Evolutionary conservation across 352 stramenopile genomes (phyloP).

Genomic region (Pythium grandisporangium): DNA sequence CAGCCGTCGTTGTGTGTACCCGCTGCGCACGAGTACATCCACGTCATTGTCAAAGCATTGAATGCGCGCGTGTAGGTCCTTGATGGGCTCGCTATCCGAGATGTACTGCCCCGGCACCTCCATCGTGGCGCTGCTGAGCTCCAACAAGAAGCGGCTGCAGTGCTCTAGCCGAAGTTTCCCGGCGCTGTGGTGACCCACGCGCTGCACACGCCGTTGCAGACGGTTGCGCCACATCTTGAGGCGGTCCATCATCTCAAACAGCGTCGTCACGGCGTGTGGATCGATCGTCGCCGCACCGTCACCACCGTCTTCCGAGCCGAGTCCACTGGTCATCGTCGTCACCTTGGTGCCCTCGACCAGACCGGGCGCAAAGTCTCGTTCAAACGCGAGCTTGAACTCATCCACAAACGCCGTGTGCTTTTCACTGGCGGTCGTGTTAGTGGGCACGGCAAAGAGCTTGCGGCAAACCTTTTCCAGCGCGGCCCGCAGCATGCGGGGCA

Average conservation of each 20-base stretch:
- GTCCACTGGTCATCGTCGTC: too few relatives aligned
- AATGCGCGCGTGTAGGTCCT: conserved; percentile 88
- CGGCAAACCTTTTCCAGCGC: conserved; percentile 88
- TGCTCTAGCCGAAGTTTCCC: conserved; percentile 77
- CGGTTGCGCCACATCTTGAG: conserved; percentile 90
- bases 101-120: conserved; percentile 91
- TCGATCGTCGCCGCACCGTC: conserved; percentile 6
- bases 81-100: conserved; percentile 86
- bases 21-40: conserved; percentile 77
- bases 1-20: conserved; percentile 88
- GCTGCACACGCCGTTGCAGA: conserved; percentile 76
- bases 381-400: conserved; percentile 83
- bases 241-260: conserved; percentile 83
- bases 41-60: conserved; percentile 84
- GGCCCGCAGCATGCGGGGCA: conserved; percentile 85
- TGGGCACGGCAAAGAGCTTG: conserved; percentile 83
- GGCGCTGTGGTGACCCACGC: conserved; percentile 53
- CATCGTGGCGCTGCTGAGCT: conserved; percentile 81
- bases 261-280: conserved; percentile 25
- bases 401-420: conserved; percentile 84
- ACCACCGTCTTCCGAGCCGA: too few relatives aligned
- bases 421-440: conserved; percentile 82
- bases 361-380: conserved; percentile 69
- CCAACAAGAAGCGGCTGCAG: conserved; percentile 84
- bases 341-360: too few relatives aligned